These are phyloP conservation scores for Cucurbita argyrosperma DNA, from an alignment of 306 rosid genomes.

Conservation along the genomic window DNA sequence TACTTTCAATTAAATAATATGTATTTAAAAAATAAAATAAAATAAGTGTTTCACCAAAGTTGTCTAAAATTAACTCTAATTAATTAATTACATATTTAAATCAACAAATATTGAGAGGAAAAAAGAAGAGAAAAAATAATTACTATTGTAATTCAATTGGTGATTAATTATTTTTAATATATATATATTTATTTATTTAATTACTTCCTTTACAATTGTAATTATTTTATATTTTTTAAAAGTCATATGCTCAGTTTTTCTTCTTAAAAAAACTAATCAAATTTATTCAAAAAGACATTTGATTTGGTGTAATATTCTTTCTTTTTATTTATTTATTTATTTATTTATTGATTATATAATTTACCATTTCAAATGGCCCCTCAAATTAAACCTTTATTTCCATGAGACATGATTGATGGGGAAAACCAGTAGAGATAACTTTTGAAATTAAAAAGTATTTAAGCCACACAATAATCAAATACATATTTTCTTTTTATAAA, in stretches of 20 bases:
- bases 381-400: background rate
- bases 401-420: background rate
- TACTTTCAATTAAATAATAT: too few relatives aligned
- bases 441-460: background rate
- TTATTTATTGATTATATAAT: background rate
- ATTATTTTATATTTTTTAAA: background rate
- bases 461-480: background rate
- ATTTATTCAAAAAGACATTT: background rate
- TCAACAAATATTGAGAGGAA: too few relatives aligned
- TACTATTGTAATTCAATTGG: too few relatives aligned
- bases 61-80: background rate
- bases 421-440: background rate
- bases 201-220: background rate
- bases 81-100: too few relatives aligned
- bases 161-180: too few relatives aligned
- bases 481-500: background rate
- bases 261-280: background rate
- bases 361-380: background rate
- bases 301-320: constrained; percentile 1
- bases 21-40: too few relatives aligned
- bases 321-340: background rate
- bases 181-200: background rate
- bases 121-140: too few relatives aligned
- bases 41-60: too few relatives aligned
- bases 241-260: background rate